These are phyloP conservation scores for Acacia crassicarpa DNA, from an alignment of 306 rosid species.

Conservation along the genomic window DNA sequence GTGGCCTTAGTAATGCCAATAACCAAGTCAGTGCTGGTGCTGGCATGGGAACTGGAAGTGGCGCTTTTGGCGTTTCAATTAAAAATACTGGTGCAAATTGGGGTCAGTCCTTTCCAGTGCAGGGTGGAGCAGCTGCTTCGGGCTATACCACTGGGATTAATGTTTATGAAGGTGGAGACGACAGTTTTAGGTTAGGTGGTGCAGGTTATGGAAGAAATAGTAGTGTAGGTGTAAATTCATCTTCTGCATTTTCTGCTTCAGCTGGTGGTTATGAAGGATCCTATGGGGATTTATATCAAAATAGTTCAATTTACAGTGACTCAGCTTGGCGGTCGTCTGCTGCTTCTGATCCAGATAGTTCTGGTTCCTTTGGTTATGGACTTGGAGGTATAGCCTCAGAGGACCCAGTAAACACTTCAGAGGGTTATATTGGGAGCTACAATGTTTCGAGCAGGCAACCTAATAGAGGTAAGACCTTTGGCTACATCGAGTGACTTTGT, in stretches of 20 bases:
- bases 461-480: conserved; percentile 80
- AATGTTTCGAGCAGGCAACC: conserved; percentile 79
- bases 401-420: conserved; percentile 65
- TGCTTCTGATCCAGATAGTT: conserved; percentile 77
- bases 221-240: conserved; percentile 45
- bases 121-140: conserved; percentile 66
- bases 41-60: conserved; percentile 68
- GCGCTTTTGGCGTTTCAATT: conserved; percentile 64
- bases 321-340: conserved; percentile 85
- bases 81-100: conserved; percentile 67
- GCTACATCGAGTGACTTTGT: conserved; percentile 33
- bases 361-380: conserved; percentile 73
- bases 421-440: conserved; percentile 83
- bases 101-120: conserved; percentile 58
- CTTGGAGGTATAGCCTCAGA: conserved; percentile 77
- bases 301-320: conserved; percentile 67
- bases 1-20: conserved; percentile 53
- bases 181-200: conserved; percentile 65
- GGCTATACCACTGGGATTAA: conserved; percentile 56
- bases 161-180: conserved; percentile 73
- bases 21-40: conserved; percentile 53
- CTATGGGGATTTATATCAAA: conserved; percentile 67
- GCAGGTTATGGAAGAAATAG: conserved; percentile 77
- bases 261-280: conserved; percentile 76
- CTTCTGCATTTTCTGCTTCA: conserved; percentile 57